These are phyloP conservation scores for Selenicereus undatus DNA, from an alignment of 148 eudicot species.

Conservation along the genomic window DNA sequence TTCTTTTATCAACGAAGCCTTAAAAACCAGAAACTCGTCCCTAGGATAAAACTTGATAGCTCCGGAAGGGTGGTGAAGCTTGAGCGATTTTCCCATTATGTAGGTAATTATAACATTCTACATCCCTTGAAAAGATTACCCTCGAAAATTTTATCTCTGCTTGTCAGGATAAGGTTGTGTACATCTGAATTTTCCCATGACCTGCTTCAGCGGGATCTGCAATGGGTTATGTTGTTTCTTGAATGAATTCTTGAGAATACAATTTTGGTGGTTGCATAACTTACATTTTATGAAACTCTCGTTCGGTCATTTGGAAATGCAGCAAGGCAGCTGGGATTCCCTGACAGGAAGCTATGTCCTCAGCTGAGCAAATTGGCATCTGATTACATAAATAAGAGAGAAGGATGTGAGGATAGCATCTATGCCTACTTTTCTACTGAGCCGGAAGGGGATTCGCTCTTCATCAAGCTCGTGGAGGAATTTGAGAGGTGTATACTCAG, in stretches of 20 bases:
- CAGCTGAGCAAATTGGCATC: constrained; percentile 78
- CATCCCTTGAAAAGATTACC: neutral
- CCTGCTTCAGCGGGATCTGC: neutral
- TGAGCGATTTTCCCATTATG: constrained; percentile 84
- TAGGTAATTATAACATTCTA: constrained; percentile 53
- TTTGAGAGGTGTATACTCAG: constrained; percentile 94
- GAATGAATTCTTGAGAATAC: neutral
- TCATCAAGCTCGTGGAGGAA: constrained; percentile 91
- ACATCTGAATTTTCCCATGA: neutral
- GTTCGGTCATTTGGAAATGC: constrained; percentile 25
- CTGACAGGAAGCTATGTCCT: constrained; percentile 66
- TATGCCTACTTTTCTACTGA: constrained; percentile 65
- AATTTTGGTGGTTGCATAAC: neutral
- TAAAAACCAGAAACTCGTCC: constrained; percentile 47
- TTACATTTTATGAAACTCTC: neutral
- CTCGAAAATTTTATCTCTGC: neutral
- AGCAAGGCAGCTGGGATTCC: constrained; percentile 90
- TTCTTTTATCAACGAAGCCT: constrained; percentile 43
- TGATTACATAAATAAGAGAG: constrained; percentile 77
- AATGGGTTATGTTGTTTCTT: too few species aligned
- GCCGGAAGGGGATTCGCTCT: constrained; percentile 79
- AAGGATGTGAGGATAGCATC: constrained; percentile 75
- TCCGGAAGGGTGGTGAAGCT: constrained; percentile 59
- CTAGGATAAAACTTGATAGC: constrained; percentile 49
- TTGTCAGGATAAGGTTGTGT: neutral